Percentiles rank a stretch among this genome's conserved stretches.
phyloP scores from a whole-genome alignment of 2,329 filamentous ascomycete genomes.

The Knufia petricola region DNA sequence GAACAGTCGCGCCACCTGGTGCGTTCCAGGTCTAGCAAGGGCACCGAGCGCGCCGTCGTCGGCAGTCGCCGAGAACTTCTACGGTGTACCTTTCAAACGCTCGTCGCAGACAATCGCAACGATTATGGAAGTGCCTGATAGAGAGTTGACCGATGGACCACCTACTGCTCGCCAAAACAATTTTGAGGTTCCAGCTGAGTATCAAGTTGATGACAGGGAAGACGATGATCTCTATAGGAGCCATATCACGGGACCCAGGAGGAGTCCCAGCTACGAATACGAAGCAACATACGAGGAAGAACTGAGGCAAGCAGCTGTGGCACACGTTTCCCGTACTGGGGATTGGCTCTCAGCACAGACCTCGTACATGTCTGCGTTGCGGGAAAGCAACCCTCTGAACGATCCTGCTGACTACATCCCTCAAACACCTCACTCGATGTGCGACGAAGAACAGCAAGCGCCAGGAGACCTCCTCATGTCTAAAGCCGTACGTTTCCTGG shows the following conservation, averaged over 20 bases:
- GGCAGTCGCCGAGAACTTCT: conserved; percentile 85
- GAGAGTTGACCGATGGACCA: conserved; percentile 48
- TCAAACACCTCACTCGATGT: conserved; percentile 12
- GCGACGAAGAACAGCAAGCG: conserved; percentile 18
- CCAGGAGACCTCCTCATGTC: conserved; percentile 40
- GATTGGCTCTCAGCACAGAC: conserved; percentile 78
- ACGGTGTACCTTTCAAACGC: conserved; percentile 63
- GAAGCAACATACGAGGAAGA: conserved; percentile 66
- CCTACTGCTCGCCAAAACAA: conserved; percentile 48
- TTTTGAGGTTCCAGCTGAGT: conserved; percentile 14
- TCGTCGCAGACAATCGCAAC: conserved; percentile 51
- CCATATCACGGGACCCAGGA: conserved; percentile 17
- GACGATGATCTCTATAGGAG: conserved; percentile 21
- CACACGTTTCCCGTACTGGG: conserved; percentile 75
- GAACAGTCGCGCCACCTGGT: conserved; percentile 70
- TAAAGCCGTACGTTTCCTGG: conserved; percentile 69
- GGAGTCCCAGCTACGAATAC: conserved; percentile 54
- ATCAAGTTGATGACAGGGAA: conserved; percentile 11
- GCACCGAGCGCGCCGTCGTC: conserved; percentile 60
- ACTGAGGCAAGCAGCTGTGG: conserved; percentile 58
- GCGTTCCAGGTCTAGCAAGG: conserved; percentile 35
- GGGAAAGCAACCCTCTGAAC: conserved; percentile 42
- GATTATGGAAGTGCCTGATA: conserved; percentile 49
- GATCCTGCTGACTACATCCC: conserved; percentile 11
- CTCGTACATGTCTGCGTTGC: conserved; percentile 60